Percentiles rank a stretch among this genome's conserved stretches.
Conservation (phyloP, 1,284 basidiomycete species). For the Anthracocystis panici-leucophaei region DNA sequence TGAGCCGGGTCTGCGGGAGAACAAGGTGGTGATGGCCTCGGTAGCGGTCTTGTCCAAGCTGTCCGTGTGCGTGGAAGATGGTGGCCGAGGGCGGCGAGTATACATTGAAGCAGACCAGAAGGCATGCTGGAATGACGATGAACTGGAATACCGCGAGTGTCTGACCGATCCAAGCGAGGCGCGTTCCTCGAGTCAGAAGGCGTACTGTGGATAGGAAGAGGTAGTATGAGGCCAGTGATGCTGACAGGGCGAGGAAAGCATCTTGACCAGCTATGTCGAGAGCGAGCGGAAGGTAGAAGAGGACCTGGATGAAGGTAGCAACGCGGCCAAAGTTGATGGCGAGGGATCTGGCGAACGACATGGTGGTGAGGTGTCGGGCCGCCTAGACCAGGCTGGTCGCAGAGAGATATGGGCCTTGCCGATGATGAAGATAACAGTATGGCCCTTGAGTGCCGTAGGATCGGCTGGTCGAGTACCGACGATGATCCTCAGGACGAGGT, state of each 20-base stretch:
- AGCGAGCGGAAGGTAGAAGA: slow-evolving; percentile 66
- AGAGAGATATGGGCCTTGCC: no score
- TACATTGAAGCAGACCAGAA: slow-evolving; percentile 64
- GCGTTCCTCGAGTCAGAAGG: slow-evolving; percentile 46
- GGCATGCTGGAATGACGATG: slow-evolving; percentile 63
- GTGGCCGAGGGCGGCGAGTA: slow-evolving; percentile 61
- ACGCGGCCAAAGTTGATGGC: slow-evolving; percentile 57
- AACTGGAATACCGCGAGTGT: slow-evolving; percentile 64
- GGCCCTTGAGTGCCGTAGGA: neutral
- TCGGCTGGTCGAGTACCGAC: neutral
- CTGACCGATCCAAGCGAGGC: slow-evolving; percentile 56
- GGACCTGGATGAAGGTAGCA: slow-evolving; percentile 63
- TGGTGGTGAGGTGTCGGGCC: slow-evolving; percentile 1
- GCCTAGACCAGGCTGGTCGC: no score
- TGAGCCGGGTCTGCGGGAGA: slow-evolving; percentile 8
- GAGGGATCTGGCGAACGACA: slow-evolving; percentile 44
- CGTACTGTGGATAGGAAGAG: slow-evolving; percentile 62
- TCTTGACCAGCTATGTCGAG: slow-evolving; percentile 68
- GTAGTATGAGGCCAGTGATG: slow-evolving; percentile 66
- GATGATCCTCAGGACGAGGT: slow-evolving; percentile 1
- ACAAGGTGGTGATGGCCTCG: slow-evolving; percentile 39
- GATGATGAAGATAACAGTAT: neutral
- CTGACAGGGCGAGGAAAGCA: slow-evolving; percentile 66
- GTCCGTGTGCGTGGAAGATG: slow-evolving; percentile 34
- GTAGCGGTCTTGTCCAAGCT: slow-evolving; percentile 27